These are phyloP conservation scores for Gossypium sturtianum DNA, from an alignment of 345 rosid species.

Conservation along the genomic window DNA sequence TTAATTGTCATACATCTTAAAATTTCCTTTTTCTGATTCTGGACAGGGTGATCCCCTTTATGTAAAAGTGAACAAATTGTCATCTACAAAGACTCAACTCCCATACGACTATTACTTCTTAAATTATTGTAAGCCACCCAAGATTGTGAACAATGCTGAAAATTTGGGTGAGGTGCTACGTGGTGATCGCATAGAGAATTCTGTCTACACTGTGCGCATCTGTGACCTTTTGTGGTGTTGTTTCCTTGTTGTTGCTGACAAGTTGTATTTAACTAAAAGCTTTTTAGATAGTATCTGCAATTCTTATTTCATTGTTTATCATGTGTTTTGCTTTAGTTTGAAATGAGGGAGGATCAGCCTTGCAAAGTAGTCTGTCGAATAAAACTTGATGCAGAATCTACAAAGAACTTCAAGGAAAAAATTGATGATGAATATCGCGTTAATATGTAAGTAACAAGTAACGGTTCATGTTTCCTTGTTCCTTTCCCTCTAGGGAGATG, in stretches of 20 bases:
- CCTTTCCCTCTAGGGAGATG: not conserved
- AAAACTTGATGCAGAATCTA: constrained; percentile 58
- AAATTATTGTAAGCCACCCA: constrained; percentile 36
- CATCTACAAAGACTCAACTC: constrained; percentile 92
- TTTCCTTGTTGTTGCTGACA: constrained; percentile 7
- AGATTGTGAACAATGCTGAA: constrained; percentile 13
- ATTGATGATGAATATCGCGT: constrained; percentile 90
- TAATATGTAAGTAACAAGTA: constrained; percentile 60
- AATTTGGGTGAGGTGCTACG: constrained; percentile 44
- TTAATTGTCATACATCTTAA: not conserved
- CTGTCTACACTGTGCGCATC: constrained; percentile 62
- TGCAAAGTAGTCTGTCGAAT: constrained; percentile 68
- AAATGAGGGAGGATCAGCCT: constrained; percentile 79
- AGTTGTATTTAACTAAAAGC: not conserved
- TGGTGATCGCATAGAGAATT: constrained; percentile 97
- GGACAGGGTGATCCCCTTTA: constrained; percentile 72
- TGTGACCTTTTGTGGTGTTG: not conserved
- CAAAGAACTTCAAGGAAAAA: constrained; percentile 89
- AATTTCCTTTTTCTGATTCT: constrained; percentile 25
- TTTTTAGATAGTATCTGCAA: not conserved
- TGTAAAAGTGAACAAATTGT: constrained; percentile 94
- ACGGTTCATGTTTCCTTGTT: not conserved
- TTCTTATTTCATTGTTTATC: constrained; percentile 11
- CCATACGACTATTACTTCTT: constrained; percentile 93
- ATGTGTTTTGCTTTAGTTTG: constrained; percentile 43